phyloP scores from a whole-genome alignment of 73 alveolate genomes.

The Blepharisma japonicum region DNA sequence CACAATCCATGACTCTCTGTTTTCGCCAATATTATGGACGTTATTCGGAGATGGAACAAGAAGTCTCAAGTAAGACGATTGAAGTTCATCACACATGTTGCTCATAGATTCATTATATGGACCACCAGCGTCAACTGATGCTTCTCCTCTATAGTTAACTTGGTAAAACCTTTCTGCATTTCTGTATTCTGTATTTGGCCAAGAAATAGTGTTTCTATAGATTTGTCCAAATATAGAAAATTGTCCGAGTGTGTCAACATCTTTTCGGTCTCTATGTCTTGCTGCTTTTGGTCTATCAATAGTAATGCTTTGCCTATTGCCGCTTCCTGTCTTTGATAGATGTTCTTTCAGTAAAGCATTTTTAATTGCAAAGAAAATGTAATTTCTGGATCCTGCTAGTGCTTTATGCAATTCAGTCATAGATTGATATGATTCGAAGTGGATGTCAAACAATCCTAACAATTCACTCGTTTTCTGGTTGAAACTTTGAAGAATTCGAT shows the following conservation, averaged over 20 bases:
- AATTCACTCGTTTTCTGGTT: neutral
- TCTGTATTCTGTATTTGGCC: neutral
- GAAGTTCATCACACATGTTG: conserved; percentile 58
- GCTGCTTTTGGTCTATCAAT: conserved; percentile 34
- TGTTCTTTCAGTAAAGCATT: neutral
- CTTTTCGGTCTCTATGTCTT: neutral
- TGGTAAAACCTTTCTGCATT: conserved; percentile 47
- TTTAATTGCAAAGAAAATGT: neutral
- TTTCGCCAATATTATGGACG: conserved; percentile 55
- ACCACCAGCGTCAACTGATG: conserved; percentile 76
- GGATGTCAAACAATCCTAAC: neutral
- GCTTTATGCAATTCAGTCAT: conserved; percentile 19
- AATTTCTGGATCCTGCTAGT: neutral
- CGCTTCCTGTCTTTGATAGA: neutral
- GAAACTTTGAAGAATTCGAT: neutral
- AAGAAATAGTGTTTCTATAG: neutral
- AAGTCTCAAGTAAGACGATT: conserved; percentile 48
- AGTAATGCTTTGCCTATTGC: neutral
- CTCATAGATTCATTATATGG: conserved; percentile 71
- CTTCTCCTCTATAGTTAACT: conserved; percentile 59
- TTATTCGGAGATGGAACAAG: conserved; percentile 64
- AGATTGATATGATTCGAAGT: neutral
- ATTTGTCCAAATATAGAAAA: conserved; percentile 19
- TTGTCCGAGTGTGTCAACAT: conserved; percentile 6
- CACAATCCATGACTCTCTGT: conserved; percentile 67